phyloP scores from a whole-genome alignment of 352 stramenopile species.

The Phytophthora litchii region DNA sequence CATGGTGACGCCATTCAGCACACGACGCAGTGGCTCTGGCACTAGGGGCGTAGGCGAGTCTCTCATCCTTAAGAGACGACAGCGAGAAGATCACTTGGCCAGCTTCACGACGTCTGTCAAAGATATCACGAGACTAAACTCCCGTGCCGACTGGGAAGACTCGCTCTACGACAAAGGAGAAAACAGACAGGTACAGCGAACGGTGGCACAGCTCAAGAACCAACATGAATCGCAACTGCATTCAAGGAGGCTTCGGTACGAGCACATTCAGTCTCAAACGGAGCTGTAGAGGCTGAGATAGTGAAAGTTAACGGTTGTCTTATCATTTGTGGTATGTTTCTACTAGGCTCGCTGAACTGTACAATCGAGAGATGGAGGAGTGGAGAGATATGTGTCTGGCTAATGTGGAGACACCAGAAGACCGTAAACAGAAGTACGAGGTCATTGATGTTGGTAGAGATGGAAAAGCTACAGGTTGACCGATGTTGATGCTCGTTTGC shows the following conservation, averaged over 20 bases:
- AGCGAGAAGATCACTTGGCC: constrained; percentile 69
- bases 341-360: constrained; percentile 66
- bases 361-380: constrained; percentile 78
- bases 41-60: constrained; percentile 67
- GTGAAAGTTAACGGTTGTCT: neutral
- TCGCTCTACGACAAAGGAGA: constrained; percentile 61
- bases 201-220: constrained; percentile 62
- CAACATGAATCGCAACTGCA: constrained; percentile 80
- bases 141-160: constrained; percentile 77
- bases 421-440: constrained; percentile 75
- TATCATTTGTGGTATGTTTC: neutral
- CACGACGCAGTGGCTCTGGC: constrained; percentile 10
- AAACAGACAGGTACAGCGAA: constrained; percentile 48
- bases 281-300: constrained; percentile 4
- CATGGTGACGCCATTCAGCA: constrained; percentile 24
- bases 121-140: constrained; percentile 51
- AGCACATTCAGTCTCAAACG: neutral
- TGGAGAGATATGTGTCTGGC: constrained; percentile 69
- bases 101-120: constrained; percentile 62
- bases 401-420: constrained; percentile 79
- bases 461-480: neutral
- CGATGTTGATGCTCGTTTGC: neutral
- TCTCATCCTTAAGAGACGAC: constrained; percentile 73
- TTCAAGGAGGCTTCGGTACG: constrained; percentile 54
- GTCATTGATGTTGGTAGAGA: no score